Evolutionary conservation across 1,139 yeast species (phyloP), one percentile per base, ranked within the genome.

Genomic region (Yamadazyma taylorii): DNA sequence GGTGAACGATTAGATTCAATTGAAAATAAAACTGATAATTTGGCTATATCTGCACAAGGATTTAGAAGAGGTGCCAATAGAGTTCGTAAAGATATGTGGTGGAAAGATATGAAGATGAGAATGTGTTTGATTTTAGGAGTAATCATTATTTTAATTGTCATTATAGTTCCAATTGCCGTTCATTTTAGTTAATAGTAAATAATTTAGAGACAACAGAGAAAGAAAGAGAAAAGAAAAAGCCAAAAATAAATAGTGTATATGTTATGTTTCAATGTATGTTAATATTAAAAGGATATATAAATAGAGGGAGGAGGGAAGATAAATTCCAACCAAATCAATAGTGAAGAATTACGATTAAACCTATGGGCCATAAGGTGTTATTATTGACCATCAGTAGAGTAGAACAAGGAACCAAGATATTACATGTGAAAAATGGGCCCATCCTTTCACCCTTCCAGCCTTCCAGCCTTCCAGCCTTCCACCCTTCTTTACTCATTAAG

Each of bases 51-150:
- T 36, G 98, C 99, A 6, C 95, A 88, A 55, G 95, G 96, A 24
- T 94, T 94, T 73, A 87, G 95, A 62, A 79, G 96, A 61, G 96
- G 97, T 30, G 98, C 98, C 41, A 92, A 90, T 67, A 81, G 96
- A 54, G 97, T 92, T 34, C 85, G 99, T 69, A 94, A 90, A 65
- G 96, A 89, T 60, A 92, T 92, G 97, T 92, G 98, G 98, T 86
- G 95, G 88, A 92, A 94, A 66, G 97, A 92, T 62, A 78, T 94
- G 79, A 92, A 92, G 72, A 86, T 92, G 95, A 83, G 96, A 63
- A 72, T 90, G 73, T 92, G 98, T 63, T 73, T 92, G 44, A 85
- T 88, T 43, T 75, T 86, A 31, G 95, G 86, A 31, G 74, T 85
- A 25, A 76, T 94, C 45, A 83, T 92, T 55, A 71, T 90, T 37